Base-by-base conservation (phyloP, 441 rosid genomes). In the Populus hybrid region DNA sequence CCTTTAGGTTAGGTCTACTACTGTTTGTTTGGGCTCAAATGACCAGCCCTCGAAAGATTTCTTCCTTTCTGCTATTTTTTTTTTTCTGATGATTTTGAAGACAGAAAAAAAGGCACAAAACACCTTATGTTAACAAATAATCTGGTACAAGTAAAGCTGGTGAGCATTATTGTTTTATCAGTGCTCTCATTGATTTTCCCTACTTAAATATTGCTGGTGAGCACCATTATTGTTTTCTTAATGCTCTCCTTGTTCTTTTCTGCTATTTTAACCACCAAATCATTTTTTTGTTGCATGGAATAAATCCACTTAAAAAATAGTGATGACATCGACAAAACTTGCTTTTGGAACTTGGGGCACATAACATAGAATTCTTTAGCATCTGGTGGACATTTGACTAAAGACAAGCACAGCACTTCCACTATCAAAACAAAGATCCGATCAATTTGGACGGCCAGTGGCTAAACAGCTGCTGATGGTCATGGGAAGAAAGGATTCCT, bases 361-460 rank as follows among this genome's bases (percentile, higher is more conserved):
- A 76, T 29, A 29, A 5, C 26, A 70, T 9, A 6, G 9, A 38
- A 63, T 65, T 61, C 16, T 71, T 81, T 31, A 31, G 21, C 69
- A 11, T 73, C 64, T 11, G 76, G 75, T 45, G 50, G 72, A 7
- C 36, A 53, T 53, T 53, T 5, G 1, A 53, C 61, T 53, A 74
- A 74, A 71, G 76, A 74, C 81, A 79, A 74, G 68, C 69, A 79
- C 14, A 77, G 74, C 76, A 79, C 83, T 45, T 59, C 7, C 35
- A 42, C 45, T 67, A 71, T 38, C 29, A 69, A 72, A 72, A 59
- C 23, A 50, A 74, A 53, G n/a, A 61, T 18, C 26, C 23, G 38
- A 31, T 33, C 16, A 56, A 11, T 70, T 2, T 67, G 69, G 81
- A 65, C 53, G 31, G 75, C 69, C 66, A 14, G 63, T 40, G 42